Evolutionary conservation across 129 eudicot species (phyloP), one percentile per base, ranked within the genome.

Genomic region (Flaveria robusta): DNA sequence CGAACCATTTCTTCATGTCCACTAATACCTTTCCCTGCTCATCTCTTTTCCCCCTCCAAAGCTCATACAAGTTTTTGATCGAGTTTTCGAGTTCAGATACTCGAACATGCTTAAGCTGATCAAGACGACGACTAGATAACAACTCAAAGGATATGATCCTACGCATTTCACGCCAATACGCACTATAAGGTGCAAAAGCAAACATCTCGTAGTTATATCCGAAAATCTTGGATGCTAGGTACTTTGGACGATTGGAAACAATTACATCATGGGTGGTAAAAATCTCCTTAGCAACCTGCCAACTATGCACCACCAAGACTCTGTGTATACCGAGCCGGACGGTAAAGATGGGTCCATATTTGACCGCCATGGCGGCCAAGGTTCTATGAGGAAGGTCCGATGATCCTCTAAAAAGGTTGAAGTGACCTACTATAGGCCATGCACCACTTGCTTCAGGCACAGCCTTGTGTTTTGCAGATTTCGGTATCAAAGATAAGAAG

Each of bases 351-450:
- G 87, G 84, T 29, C 87, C 87, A 5, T 74, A 65, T 56, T 79
- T 77, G 13, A 29, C 68, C 0, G 83, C 86, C 73, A 83, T 73
- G 73, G 60, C 54, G 3, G 80, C 83, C 18, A 83, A 65, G 42
- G 42, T 5, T 65, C 13, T 39, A 27, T 83, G 86, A 3, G 73
- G 68, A 45, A 74, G 79, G 54, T 37, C 67, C 2, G 81, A 37
- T 50, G 81, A 65, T 41, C 58, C 68, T 34, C 47, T 29, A 10
- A 71, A 72, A 49, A 79, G 45, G 43, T 79, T 72, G 27, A 71
- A 43, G 56, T 88, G 89, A 31, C 92, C 92, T 13, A 80, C 59
- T 14, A 88, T 55, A 24, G 88, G 89, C 89, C 89, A 80, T 43
- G 87, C 71, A 22, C 92, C 92, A 7, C 77, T 78, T 20, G 87